Conservation (phyloP, 176 grass and related monocot genomes). For the Cenchrus fungigraminus region DNA sequence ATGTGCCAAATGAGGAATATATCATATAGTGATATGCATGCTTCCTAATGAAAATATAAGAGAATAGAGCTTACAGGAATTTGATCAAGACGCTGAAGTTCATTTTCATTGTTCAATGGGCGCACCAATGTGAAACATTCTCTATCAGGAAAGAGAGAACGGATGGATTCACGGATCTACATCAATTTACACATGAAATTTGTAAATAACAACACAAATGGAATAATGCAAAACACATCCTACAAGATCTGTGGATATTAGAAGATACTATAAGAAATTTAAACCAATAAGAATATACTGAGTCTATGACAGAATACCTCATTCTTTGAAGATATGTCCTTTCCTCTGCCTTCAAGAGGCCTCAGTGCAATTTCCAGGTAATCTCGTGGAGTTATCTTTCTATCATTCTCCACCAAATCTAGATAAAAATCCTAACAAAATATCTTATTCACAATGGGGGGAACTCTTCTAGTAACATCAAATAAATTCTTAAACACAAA, state of each 20-base stretch:
- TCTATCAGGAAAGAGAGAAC: constrained; percentile 77
- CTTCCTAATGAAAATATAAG: constrained; percentile 18
- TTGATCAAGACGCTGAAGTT: constrained; percentile 76
- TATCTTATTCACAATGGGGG: constrained; percentile 12
- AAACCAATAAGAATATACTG: constrained; percentile 16
- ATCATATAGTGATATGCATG: constrained; percentile 10
- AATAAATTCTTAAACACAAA: constrained; percentile 23
- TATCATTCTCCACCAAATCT: constrained; percentile 66
- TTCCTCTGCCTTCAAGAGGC: constrained; percentile 69
- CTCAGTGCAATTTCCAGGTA: constrained; percentile 77
- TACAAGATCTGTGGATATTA: not conserved
- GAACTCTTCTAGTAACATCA: not conserved
- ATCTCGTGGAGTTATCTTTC: constrained; percentile 73
- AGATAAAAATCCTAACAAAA: constrained; percentile 81
- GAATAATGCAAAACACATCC: not conserved
- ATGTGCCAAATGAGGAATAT: not conserved
- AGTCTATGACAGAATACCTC: constrained; percentile 56
- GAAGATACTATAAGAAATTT: not conserved
- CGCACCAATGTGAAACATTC: constrained; percentile 84
- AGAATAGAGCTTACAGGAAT: constrained; percentile 53
- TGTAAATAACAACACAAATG: constrained; percentile 30
- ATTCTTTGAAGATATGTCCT: constrained; percentile 73
- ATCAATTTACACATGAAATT: constrained; percentile 27
- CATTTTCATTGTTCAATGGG: constrained; percentile 82
- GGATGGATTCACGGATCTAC: constrained; percentile 81